These are phyloP conservation scores for Thinopyrum obtusiflorum DNA, from an alignment of 202 grass and related monocot species.

Conservation along the genomic window DNA sequence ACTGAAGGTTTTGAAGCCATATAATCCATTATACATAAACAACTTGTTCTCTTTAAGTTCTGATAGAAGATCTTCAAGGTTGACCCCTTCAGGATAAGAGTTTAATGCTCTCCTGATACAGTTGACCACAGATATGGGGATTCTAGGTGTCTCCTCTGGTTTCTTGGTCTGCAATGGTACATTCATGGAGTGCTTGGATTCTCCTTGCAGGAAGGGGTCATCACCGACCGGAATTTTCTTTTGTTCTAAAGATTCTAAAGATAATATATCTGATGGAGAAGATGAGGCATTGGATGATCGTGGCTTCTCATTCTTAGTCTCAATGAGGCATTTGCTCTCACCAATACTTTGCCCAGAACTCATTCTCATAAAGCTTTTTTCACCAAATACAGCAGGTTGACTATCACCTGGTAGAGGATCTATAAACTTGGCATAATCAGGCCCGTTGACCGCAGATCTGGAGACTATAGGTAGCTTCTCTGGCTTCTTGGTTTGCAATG, in stretches of 20 bases:
- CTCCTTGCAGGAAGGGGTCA: slow-evolving; percentile 50
- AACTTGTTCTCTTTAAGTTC: slow-evolving; percentile 47
- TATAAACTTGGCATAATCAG: slow-evolving; percentile 42
- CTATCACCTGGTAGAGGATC: slow-evolving; percentile 12
- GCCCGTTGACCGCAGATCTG: slow-evolving; percentile 32
- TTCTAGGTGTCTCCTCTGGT: background rate
- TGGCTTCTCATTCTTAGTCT: slow-evolving; percentile 26
- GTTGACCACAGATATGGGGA: slow-evolving; percentile 47
- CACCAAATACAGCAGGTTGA: slow-evolving; percentile 27
- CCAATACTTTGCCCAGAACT: slow-evolving; percentile 34
- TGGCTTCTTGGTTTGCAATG: slow-evolving; percentile 22
- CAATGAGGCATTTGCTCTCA: slow-evolving; percentile 1
- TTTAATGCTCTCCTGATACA: slow-evolving; percentile 34
- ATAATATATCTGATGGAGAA: slow-evolving; percentile 32
- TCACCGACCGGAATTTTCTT: slow-evolving; percentile 9
- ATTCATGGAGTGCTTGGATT: slow-evolving; percentile 39
- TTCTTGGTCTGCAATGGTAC: slow-evolving; percentile 22
- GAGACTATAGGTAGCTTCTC: slow-evolving; percentile 30
- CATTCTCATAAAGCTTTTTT: background rate
- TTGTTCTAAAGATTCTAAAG: slow-evolving; percentile 12
- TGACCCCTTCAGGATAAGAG: slow-evolving; percentile 54
- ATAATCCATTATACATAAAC: slow-evolving; percentile 38
- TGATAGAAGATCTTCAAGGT: slow-evolving; percentile 16
- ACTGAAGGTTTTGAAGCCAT: slow-evolving; percentile 60
- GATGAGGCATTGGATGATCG: slow-evolving; percentile 26